These are phyloP conservation scores for Chaetomium cochliodes DNA, from an alignment of 495 filamentous ascomycete genomes.

Conservation along the genomic window DNA sequence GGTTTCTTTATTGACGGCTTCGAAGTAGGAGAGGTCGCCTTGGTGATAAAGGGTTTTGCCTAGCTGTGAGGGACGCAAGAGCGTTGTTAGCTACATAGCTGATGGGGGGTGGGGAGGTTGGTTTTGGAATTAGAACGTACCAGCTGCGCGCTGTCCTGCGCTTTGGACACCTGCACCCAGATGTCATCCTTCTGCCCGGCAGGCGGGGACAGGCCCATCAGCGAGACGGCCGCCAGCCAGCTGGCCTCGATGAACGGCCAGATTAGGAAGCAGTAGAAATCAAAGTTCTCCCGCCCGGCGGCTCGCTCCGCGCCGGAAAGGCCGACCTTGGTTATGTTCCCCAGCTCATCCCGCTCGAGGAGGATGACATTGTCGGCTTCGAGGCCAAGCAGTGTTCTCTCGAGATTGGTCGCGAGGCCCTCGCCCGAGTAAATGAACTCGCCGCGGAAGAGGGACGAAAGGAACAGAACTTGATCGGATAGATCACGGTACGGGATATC, in stretches of 20 bases:
- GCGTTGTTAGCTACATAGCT: conserved; percentile 30
- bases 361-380: conserved; percentile 79
- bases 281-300: conserved; percentile 85
- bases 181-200: conserved; percentile 55
- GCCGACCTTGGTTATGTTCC: conserved; percentile 61
- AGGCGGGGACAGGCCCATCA: conserved; percentile 82
- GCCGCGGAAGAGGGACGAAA: conserved; percentile 88
- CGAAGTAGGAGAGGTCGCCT: conserved; percentile 93
- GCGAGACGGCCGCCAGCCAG: conserved; percentile 85
- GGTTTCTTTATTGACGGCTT: conserved; percentile 96
- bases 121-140: conserved; percentile 46
- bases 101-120: background rate
- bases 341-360: conserved; percentile 57
- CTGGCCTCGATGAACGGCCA: conserved; percentile 95
- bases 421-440: conserved; percentile 96
- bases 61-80: conserved; percentile 52
- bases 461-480: conserved; percentile 74
- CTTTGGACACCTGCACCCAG: conserved; percentile 75
- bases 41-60: conserved; percentile 98
- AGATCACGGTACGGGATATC: conserved; percentile 71
- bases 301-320: conserved; percentile 72
- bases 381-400: conserved; percentile 70
- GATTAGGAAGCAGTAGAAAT: conserved; percentile 97
- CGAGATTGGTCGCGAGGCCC: conserved; percentile 73
- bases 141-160: conserved; percentile 79